phyloP scores from a whole-genome alignment of 257 asterid genomes.

The Paulownia fortunei region DNA sequence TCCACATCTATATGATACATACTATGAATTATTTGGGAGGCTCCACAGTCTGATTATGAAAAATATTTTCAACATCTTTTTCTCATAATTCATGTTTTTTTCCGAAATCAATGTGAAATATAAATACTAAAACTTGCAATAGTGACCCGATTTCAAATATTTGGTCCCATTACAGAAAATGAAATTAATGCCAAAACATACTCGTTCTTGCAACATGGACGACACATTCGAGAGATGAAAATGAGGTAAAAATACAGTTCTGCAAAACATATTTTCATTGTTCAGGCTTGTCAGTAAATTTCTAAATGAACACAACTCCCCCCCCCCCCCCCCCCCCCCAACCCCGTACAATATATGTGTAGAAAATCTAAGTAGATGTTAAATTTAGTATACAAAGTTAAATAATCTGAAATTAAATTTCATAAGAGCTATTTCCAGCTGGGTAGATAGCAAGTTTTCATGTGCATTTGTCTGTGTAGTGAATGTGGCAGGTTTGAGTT shows the following conservation, averaged over 20 bases:
- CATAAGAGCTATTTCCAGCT: slow-evolving; percentile 29
- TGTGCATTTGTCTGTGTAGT: slow-evolving; percentile 48
- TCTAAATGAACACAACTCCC: no score
- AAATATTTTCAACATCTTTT: slow-evolving; percentile 15
- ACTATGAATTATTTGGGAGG: background rate
- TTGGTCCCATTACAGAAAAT: background rate
- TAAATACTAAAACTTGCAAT: background rate
- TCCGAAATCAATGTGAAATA: background rate
- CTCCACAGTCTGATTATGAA: background rate
- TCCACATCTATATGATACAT: background rate
- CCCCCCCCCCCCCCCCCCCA: no score
- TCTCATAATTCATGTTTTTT: background rate
- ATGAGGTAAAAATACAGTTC: background rate
- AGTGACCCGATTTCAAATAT: background rate
- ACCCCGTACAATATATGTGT: background rate
- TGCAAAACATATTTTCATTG: background rate
- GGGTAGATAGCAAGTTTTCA: slow-evolving; percentile 35
- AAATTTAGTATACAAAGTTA: background rate
- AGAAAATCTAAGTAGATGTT: background rate
- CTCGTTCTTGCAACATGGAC: background rate
- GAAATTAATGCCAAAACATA: background rate
- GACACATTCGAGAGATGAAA: background rate
- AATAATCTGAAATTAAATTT: background rate
- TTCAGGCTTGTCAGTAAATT: background rate
- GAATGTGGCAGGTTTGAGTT: slow-evolving; percentile 53